Percentiles rank a stretch among this genome's conserved stretches.
Evolutionary conservation across 2,329 filamentous ascomycete genomes (phyloP).

Genomic region (Aspergillus piperis): DNA sequence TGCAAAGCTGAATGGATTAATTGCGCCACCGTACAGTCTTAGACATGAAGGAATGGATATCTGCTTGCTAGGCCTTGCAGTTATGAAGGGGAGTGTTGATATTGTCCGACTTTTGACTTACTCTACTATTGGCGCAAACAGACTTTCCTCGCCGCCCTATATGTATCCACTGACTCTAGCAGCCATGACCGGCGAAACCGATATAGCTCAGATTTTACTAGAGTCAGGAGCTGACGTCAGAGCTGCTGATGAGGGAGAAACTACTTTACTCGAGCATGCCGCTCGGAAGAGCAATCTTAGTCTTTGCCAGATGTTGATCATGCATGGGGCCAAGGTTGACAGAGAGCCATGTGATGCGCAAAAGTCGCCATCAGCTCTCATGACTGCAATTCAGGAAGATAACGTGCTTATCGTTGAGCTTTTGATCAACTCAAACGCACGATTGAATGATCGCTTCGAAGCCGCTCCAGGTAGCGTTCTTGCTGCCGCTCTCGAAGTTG

Average conservation of each 20-base stretch:
- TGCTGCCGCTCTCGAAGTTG: slow-evolving; percentile 15
- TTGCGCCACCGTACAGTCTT: neutral
- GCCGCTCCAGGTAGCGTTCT: slow-evolving; percentile 8
- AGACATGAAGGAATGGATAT: neutral
- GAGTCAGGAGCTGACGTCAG: neutral
- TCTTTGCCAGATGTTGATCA: neutral
- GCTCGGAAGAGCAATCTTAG: neutral
- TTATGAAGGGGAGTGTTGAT: neutral
- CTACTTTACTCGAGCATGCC: slow-evolving; percentile 1
- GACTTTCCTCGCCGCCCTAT: neutral
- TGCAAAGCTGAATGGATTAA: slow-evolving; percentile 1
- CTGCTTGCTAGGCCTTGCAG: neutral
- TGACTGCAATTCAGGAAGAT: neutral
- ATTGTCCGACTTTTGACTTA: neutral
- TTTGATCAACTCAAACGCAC: neutral
- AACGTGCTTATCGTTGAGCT: neutral
- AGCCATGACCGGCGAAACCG: neutral
- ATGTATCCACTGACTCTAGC: slow-evolving; percentile 5
- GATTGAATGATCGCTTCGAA: slow-evolving; percentile 1
- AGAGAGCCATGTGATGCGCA: neutral
- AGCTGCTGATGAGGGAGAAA: neutral
- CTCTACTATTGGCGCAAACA: neutral
- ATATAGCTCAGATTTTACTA: neutral
- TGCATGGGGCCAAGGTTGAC: neutral
- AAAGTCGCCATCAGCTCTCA: neutral